A percentile compares a stretch with the other conserved stretches of the same genome.
Conservation (phyloP, 2,329 filamentous ascomycete genomes). For the Neurospora sp. region DNA sequence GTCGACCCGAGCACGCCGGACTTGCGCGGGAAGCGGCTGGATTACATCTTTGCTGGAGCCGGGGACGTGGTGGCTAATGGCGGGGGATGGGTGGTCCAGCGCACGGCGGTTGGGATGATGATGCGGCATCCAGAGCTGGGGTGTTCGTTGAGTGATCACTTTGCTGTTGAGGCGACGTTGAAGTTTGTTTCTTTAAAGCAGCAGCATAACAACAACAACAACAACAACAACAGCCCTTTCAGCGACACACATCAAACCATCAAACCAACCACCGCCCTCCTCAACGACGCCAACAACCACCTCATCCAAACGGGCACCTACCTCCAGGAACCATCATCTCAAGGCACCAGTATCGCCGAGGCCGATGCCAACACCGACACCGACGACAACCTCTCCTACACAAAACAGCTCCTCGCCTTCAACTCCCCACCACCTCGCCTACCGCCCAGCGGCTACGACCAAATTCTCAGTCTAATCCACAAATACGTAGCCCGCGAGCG, state of each 20-base stretch:
- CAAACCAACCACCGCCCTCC: constrained; percentile 11
- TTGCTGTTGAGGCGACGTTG: constrained; percentile 77
- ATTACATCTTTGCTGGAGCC: constrained; percentile 81
- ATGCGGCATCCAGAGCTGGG: constrained; percentile 68
- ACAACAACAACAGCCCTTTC: background rate
- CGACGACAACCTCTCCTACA: constrained; percentile 9
- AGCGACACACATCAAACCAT: background rate
- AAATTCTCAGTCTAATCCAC: constrained; percentile 61
- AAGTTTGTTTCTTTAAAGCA: constrained; percentile 28
- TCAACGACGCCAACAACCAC: constrained; percentile 11
- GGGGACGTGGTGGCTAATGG: constrained; percentile 25
- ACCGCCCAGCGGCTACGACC: constrained; percentile 35
- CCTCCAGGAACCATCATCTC: constrained; percentile 19
- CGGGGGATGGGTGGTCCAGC: constrained; percentile 57
- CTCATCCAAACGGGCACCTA: constrained; percentile 27
- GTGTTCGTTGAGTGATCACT: constrained; percentile 91
- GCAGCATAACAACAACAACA: background rate
- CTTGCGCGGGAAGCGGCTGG: constrained; percentile 71
- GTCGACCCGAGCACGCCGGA: constrained; percentile 60
- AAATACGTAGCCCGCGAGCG: constrained; percentile 62
- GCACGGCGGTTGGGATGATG: constrained; percentile 67
- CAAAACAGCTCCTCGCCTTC: constrained; percentile 15
- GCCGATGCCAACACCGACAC: constrained; percentile 15
- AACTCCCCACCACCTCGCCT: constrained; percentile 15
- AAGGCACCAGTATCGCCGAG: constrained; percentile 20